Evolutionary conservation across 495 filamentous ascomycete species (phyloP), one percentile per base, ranked within the genome.

Genomic region (Hypoxylon trugodes): DNA sequence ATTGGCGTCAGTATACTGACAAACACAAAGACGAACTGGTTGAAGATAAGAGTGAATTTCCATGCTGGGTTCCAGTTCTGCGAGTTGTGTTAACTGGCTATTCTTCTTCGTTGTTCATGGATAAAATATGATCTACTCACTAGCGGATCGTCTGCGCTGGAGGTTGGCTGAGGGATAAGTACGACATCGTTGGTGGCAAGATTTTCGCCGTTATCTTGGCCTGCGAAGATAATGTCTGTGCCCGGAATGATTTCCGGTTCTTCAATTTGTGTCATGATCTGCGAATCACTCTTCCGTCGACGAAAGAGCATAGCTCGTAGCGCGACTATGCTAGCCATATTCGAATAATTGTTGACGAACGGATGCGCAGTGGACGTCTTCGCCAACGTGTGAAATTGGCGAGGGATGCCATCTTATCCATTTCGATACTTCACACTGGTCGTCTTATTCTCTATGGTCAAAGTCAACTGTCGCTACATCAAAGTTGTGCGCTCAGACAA

Each of bases 1-100:
- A 89, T 68, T 2, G 86, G 86, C 0, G 85, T 86, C 42, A 87
- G 75, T 2, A 81, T 85, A 58, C 86, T 82, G 24, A 77, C 77
- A 65, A 89, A 86, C 6, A 85, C 76, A 15, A 82, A 81, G 24
- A 77, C 66, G 26, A 77, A 79, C 18, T 80, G 70, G 16, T 79
- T 81, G 1, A 76, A 60, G 13, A 86, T 79, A 1, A 79, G 70
- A 37, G 74, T 65, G 36, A 73, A 65, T 50, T 82, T 82, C 72
- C 77, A 78, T 49, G 73, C 74, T 42, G 68, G 56, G 51, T 72
- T 45, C 72, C 76, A 62, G 59, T 70, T 67, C 76, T 76, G 33
- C 54, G 66, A 21, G 12, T 10, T 0, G 0, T 25, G 42, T 49
- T 58, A 58, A 26, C 16, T 32, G 6, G 7, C 19, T 4, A 2